These are phyloP conservation scores for Xylaria digitata DNA, from an alignment of 2,329 filamentous ascomycete genomes.

Conservation along the genomic window DNA sequence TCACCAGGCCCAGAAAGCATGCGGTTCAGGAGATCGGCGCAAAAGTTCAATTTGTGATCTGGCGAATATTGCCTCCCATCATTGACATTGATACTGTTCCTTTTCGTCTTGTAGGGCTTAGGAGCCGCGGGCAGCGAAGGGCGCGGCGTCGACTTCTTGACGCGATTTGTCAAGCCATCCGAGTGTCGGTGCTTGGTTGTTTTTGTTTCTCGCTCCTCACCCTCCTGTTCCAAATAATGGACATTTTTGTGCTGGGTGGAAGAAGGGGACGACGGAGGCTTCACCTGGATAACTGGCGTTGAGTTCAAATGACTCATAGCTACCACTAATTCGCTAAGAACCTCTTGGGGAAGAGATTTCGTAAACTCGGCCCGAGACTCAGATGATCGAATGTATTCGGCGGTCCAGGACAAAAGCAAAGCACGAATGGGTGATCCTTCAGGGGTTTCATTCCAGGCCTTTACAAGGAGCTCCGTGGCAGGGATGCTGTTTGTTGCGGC, in stretches of 20 bases:
- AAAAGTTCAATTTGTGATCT: conserved; percentile 66
- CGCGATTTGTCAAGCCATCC: conserved; percentile 47
- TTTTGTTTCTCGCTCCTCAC: conserved; percentile 54
- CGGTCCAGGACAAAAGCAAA: conserved; percentile 70
- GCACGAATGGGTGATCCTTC: conserved; percentile 69
- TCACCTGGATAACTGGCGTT: conserved; percentile 50
- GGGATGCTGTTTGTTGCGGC: conserved; percentile 66
- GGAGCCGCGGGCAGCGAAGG: conserved; percentile 47
- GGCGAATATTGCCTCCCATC: conserved; percentile 51
- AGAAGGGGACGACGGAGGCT: conserved; percentile 40
- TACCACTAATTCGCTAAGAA: conserved; percentile 71
- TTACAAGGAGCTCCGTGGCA: conserved; percentile 67
- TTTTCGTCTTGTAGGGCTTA: conserved; percentile 50
- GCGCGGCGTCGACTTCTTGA: conserved; percentile 48
- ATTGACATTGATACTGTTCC: conserved; percentile 44
- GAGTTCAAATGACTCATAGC: conserved; percentile 68
- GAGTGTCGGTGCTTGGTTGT: conserved; percentile 56
- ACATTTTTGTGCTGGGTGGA: conserved; percentile 57
- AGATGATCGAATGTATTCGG: conserved; percentile 71
- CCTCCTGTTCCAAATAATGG: conserved; percentile 60
- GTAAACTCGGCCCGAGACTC: conserved; percentile 68
- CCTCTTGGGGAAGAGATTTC: conserved; percentile 69
- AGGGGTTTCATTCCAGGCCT: conserved; percentile 71
- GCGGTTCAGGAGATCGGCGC: conserved; percentile 65
- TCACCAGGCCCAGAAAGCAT: conserved; percentile 72